Base-by-base conservation (phyloP, 176 grass and related monocot species). In the Musa beccarii region DNA sequence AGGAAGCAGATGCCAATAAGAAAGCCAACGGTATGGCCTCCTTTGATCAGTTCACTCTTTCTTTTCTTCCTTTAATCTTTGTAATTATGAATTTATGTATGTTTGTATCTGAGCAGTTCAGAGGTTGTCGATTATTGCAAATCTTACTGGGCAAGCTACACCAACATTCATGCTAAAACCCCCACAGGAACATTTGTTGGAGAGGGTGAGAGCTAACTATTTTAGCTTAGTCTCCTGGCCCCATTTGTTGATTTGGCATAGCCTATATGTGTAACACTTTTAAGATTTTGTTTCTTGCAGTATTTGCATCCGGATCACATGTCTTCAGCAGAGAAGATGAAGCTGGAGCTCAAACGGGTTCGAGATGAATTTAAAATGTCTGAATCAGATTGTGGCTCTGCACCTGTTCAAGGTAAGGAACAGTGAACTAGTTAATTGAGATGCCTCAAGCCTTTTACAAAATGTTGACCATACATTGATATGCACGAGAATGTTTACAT, bases 311-410 rank as follows among this genome's bases (percentile, higher is more conserved):
- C 84, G 4, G 95, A 99, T 70, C 82, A 91, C 83, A 92, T 94
- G 88, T 99, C 95, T 52, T 89, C 90, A 0, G 95, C 85, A 57
- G 95, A 94, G 83, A 94, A 94, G 76, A 84, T 99, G 95, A 99
- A 99, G 75, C 66, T 94, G 70, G 86, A 92, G 69, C 90, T 99
- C 61, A 79, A 92, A 73, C 85, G 68, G 78, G 95, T 89, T 22
- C 89, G 95, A 76, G 86, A 99, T 15, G 90, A 99, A 79, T 94
- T 99, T 81, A 99, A 94, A 79, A 88, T 94, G 95, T 92, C 90
- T 0, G 95, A 99, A 73, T 91, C 86, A 9, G 90, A 99, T 79
- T 94, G 90, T 75, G 90, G 95, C 50, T 99, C 95, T 72, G 86
- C 88, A 68, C 84, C 90, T 73, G 88, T 99, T 82, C 90, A 99